A percentile compares a stretch with the other conserved stretches of the same genome.
Evolutionary conservation across 2,329 filamentous ascomycete genomes (phyloP).

Genomic region (Claviceps monticola): DNA sequence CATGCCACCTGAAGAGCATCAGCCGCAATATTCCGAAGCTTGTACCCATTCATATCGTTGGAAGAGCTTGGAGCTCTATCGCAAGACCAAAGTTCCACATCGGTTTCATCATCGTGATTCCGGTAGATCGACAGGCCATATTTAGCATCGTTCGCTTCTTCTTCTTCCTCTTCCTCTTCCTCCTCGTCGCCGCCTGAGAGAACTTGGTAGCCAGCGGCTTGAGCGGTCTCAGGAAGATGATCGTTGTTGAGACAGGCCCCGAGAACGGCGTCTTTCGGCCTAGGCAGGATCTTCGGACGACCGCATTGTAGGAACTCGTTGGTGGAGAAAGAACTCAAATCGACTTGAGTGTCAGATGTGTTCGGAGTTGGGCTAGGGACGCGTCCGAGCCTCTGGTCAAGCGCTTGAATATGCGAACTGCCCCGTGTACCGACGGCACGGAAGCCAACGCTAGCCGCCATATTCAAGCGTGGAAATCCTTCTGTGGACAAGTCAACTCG

Average conservation of each 20-base stretch:
- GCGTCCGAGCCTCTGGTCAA: constrained; percentile 19
- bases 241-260: constrained; percentile 49
- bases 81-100: neutral
- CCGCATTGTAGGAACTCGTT: constrained; percentile 34
- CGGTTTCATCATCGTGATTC: neutral
- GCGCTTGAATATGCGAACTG: constrained; percentile 26
- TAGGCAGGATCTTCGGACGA: constrained; percentile 39
- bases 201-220: constrained; percentile 36
- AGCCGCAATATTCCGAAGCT: constrained; percentile 18
- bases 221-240: constrained; percentile 51
- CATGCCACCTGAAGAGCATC: constrained; percentile 16
- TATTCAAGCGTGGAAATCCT: constrained; percentile 25
- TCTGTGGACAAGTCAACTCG: constrained; percentile 17
- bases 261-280: constrained; percentile 53
- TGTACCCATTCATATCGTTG: constrained; percentile 7
- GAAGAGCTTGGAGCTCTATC: neutral
- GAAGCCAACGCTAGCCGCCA: constrained; percentile 15
- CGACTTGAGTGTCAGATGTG: constrained; percentile 23
- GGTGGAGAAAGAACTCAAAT: constrained; percentile 16
- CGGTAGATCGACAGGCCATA: neutral
- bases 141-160: constrained; percentile 14
- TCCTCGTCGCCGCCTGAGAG: constrained; percentile 33
- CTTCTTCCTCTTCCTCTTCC: constrained; percentile 17
- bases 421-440: constrained; percentile 16
- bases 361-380: constrained; percentile 21